These are phyloP conservation scores for Fraxinus latifolia DNA, from an alignment of 305 asterid genomes.

Conservation along the genomic window DNA sequence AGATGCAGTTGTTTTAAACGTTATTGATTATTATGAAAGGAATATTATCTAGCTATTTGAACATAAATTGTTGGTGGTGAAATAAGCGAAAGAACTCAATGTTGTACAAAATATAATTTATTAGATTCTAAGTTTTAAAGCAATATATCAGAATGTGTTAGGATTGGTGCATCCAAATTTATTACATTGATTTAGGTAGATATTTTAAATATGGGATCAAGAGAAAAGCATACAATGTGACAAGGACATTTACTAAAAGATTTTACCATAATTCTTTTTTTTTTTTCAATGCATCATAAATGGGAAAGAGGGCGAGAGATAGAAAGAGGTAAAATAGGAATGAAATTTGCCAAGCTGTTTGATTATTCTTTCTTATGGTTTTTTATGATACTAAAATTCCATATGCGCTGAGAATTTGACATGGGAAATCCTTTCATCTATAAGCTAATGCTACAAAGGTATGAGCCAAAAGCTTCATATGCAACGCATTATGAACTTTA, in stretches of 20 bases:
- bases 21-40: neutral
- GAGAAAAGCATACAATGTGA: neutral
- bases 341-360: neutral
- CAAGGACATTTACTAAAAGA: neutral
- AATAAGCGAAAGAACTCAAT: neutral
- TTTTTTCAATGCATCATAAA: neutral
- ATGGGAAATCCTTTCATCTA: neutral
- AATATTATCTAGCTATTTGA: neutral
- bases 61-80: neutral
- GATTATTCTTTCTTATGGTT: neutral
- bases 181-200: neutral
- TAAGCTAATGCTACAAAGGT: neutral
- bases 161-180: neutral
- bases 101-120: neutral
- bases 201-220: neutral
- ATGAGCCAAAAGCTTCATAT: neutral
- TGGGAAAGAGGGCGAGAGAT: neutral
- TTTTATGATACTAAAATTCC: neutral
- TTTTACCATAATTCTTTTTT: neutral
- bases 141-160: neutral
- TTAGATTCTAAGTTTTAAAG: neutral
- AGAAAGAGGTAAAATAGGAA: neutral
- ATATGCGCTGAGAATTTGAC: neutral
- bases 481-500: neutral
- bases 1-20: neutral